Base-by-base conservation (phyloP, 2,329 filamentous ascomycete species). In the Pseudopyrenochaeta lycopersici region DNA sequence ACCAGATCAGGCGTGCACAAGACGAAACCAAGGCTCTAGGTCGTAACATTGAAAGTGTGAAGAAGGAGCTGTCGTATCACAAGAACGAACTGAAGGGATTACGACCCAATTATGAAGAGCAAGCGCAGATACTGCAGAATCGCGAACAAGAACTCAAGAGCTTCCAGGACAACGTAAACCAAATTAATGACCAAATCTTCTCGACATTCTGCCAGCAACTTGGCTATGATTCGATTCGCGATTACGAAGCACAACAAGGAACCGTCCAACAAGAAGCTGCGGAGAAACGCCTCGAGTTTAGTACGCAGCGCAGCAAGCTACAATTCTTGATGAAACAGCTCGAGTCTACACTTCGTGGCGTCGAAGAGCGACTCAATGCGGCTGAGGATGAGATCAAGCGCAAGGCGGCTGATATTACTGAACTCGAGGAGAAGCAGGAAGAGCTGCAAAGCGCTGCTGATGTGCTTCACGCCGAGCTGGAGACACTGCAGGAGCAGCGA, bases 171-270 rank as follows among this genome's bases (percentile, higher is more conserved):
- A 86, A 90, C 1, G 90, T 98, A 56, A 85, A 89, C 38, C 84
- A 86, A 49, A 90, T 97, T 15, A 92, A 97, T 72, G 95, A 99
- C 72, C 85, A 92, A 64, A 84, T 99, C 27, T 99, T 97, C 75
- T 83, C 83, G 18, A 82, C 83, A 35, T 99, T 99, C 78, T 99
- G 95, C 78, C 85, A 87, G 65, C 87, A 90, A 49, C 86, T 97
- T 17, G 92, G 93, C 0, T 98, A 97, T 73, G 83, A 86, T 52
- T 89, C 96, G 67, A 96, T 99, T 60, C 90, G 94, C 53, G 90
- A 92, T 52, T 99, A 98, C 68, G 92, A 98, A 73, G 90, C 90
- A 21, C 93, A 96, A 63, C 95, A 98, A 77, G 94, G 95, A 43
- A 92, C 90, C 36, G 81, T 96, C 43, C 93, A 98, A 75, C 91